Conservation (phyloP, 2,329 filamentous ascomycete species). For the Fusarium redolens region DNA sequence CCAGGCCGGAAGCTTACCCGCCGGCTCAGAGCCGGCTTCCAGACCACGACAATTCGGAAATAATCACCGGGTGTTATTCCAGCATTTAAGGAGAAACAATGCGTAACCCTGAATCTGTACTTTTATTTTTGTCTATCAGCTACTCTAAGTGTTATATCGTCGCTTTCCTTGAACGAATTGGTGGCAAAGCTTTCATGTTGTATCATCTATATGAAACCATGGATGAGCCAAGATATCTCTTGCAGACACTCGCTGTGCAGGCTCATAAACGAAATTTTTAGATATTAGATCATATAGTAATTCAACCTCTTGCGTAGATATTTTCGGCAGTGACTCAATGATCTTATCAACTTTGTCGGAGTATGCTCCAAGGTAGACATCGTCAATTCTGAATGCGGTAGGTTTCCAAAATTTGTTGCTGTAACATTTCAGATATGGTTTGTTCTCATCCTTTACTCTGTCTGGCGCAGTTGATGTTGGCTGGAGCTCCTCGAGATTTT, state of each 20-base stretch:
- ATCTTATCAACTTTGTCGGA: constrained; percentile 10
- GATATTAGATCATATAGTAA: constrained; percentile 20
- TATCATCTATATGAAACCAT: constrained; percentile 8
- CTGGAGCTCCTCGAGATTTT: neutral
- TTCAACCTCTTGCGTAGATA: constrained; percentile 3
- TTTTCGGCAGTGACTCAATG: constrained; percentile 14
- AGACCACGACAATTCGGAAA: neutral
- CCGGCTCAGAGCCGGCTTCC: constrained; percentile 23
- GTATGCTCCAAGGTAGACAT: constrained; percentile 10
- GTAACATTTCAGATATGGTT: constrained; percentile 14
- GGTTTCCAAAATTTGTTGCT: constrained; percentile 21
- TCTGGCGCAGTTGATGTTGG: neutral
- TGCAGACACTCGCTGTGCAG: neutral
- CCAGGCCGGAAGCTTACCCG: constrained; percentile 10
- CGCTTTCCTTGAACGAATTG: accelerated
- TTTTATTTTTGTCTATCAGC: neutral
- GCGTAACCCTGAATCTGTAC: too few species aligned
- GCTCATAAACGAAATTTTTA: constrained; percentile 26
- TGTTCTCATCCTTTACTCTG: neutral
- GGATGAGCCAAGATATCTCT: constrained; percentile 14
- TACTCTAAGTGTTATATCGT: neutral
- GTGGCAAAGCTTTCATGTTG: neutral
- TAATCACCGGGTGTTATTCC: neutral
- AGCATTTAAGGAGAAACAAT: neutral
- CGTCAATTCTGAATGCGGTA: constrained; percentile 1